A percentile compares a stretch with the other conserved stretches of the same genome.
Conservation (phyloP, 2,329 filamentous ascomycete species). For the Xylariales sp. region DNA sequence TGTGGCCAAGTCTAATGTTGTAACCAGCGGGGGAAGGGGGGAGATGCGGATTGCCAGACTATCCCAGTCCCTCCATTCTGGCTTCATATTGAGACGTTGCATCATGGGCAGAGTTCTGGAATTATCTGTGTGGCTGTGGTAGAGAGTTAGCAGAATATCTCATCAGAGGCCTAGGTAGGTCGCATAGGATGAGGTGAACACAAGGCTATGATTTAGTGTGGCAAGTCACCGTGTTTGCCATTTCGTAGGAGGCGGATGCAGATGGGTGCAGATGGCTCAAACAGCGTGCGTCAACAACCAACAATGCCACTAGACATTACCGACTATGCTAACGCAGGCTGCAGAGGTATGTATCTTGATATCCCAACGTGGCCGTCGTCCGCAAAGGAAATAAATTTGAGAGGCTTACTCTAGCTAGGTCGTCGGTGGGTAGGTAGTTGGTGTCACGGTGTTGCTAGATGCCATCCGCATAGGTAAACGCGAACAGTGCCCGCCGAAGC, state of each 20-base stretch:
- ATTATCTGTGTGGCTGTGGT: not conserved
- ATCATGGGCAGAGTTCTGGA: constrained; percentile 4
- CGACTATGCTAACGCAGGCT: no score
- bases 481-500: not conserved
- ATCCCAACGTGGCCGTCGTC: no score
- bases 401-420: no score
- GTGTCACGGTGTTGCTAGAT: not conserved
- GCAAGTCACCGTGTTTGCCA: no score
- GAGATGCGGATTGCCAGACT: constrained; percentile 37
- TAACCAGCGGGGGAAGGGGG: constrained; percentile 30
- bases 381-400: no score
- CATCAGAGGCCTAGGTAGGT: not conserved
- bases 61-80: constrained; percentile 42
- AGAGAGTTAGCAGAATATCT: not conserved
- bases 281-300: no score
- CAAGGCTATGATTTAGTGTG: no score
- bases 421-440: no score
- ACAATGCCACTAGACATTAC: not conserved
- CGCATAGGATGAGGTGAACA: not conserved
- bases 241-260: no score
- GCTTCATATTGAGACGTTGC: constrained; percentile 26
- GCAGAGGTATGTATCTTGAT: no score
- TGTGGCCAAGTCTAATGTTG: constrained; percentile 37
- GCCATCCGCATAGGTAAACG: not conserved
- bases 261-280: not conserved